Evolutionary conservation across 139 green algal genomes (phyloP), one percentile per base, ranked within the genome.

Genomic region (Chlamydomonas sp.): DNA sequence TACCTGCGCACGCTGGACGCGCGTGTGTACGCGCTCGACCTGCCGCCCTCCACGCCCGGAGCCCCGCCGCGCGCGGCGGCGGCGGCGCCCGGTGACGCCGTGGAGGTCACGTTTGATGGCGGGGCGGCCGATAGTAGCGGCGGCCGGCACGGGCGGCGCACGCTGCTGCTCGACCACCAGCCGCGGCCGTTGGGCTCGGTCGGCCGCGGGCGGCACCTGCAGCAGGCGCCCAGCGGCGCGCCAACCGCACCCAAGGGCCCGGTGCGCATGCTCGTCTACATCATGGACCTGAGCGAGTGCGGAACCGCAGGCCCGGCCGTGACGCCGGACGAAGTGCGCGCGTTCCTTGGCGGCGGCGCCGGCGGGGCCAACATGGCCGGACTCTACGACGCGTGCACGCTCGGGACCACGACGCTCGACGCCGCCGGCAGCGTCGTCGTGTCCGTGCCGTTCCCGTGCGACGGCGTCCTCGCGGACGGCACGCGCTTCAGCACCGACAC

Each of bases 381-480:
- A 5, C 39, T 66, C 31, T 66, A 66, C 59, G 20, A 43, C 29
- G 8, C 59, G 8, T 66, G 59, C 59, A 43, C 59, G 8, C 20
- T 66, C 31, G 59, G 59, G 26, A 66, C 39, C 33, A 5, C 43
- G 59, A 37, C 6, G 31, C 59, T 66, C 13, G 59, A 66, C 26
- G 59, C 29, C 8, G 26, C 4, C 16, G 5, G 33, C 26, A 43
- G 16, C 16, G 4, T 38, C n/a, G 26, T 39, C 31, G 39, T 48
- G 31, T 48, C n/a, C 16, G 33, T 66, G 6, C 59, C 59, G 5
- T 66, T 66, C 59, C 59, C 59, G 5, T 66, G 59, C 59, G 39
- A 30, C 5, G 59, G 59, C 13, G 24, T 33, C 5, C 26, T 66
- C 16, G 5, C 26, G 8, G 59, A 39, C 20, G 59, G 59, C 29